Evolutionary conservation across 2,329 filamentous ascomycete genomes (phyloP).

Genomic region (Aureobasidium lini): DNA sequence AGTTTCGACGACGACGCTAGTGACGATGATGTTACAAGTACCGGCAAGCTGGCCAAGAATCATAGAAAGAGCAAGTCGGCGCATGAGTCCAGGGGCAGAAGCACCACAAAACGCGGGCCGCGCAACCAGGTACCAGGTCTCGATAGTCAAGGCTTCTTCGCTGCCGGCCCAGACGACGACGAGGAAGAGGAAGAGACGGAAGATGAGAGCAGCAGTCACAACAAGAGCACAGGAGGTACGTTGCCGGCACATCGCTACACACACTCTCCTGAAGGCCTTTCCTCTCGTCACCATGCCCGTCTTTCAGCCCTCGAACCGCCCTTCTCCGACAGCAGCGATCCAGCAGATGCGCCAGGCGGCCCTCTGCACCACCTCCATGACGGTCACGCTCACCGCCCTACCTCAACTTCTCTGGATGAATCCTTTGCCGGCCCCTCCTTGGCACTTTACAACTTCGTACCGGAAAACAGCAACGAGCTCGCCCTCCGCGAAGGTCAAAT

Average conservation of each 20-base stretch:
- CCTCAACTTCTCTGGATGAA: conserved; percentile 66
- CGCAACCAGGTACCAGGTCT: conserved; percentile 10
- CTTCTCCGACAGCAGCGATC: conserved; percentile 13
- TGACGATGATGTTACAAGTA: conserved; percentile 17
- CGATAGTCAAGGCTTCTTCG: conserved; percentile 13
- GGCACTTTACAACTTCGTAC: conserved; percentile 87
- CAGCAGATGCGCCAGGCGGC: conserved; percentile 6
- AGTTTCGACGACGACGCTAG: conserved; percentile 22
- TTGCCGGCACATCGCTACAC: conserved; percentile 34
- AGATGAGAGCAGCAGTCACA: not conserved
- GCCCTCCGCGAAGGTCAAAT: conserved; percentile 90
- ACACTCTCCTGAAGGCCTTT: conserved; percentile 15
- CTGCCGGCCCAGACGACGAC: not conserved
- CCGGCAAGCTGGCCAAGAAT: conserved; percentile 16
- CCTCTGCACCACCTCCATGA: conserved; percentile 10
- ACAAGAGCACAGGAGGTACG: not conserved
- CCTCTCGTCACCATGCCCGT: not conserved
- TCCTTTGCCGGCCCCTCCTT: conserved; percentile 97
- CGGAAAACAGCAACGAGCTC: conserved; percentile 94
- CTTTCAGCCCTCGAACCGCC: conserved; percentile 9
- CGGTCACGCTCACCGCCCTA: conserved; percentile 15
- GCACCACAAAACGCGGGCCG: conserved; percentile 6
- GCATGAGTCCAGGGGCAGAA: conserved; percentile 60
- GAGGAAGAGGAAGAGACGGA: conserved; percentile 1
- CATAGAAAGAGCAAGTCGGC: conserved; percentile 53